Evolutionary conservation across 495 filamentous ascomycete species (phyloP), one percentile per base, ranked within the genome.

Genomic region (Hypoxylon trugodes): DNA sequence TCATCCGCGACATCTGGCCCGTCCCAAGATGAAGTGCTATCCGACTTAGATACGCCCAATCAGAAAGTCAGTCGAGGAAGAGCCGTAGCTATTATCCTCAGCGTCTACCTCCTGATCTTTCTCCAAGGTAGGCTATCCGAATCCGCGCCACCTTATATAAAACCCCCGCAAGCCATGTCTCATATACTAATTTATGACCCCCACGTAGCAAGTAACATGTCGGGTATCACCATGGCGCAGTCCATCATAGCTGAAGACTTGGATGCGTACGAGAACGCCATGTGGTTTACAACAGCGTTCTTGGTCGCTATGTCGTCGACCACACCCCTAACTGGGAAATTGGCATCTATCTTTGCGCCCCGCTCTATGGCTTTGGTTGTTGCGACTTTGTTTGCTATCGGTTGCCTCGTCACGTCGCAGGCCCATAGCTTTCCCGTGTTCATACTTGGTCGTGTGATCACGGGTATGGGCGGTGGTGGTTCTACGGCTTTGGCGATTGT

Each of bases 281-380:
- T 83, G 61, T 94, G 90, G 90, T 89, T 94, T 61, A 91, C 89
- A 5, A 87, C 87, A 21, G 76, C 88, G 1, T 93, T 89, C 70
- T 72, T 88, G 74, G 91, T 94, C 57, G 84, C 87, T 36, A 81
- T 85, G 79, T 88, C 88, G 36, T 87, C 83, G 15, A 76, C 87
- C 3, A 80, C 85, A 0, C 90, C 90, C 0, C 69, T 94, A 1
- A 78, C 80, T 6, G 90, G 90, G 5, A 81, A 89, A 30, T 75
- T 93, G 6, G 82, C 84, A 18, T 82, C 85, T 59, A 82, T 92
- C 18, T 91, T 92, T 69, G 83, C 86, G 1, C 83, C 89, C 0
- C 81, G 87, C 6, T 49, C 75, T 42, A 87, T 87, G 70, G 75
- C 90, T 41, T 72, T 90, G 18, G 72, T 80, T 18, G 79, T 84